Conservation (phyloP, 495 filamentous ascomycete species). For the Hyaloscypha hepaticicola region DNA sequence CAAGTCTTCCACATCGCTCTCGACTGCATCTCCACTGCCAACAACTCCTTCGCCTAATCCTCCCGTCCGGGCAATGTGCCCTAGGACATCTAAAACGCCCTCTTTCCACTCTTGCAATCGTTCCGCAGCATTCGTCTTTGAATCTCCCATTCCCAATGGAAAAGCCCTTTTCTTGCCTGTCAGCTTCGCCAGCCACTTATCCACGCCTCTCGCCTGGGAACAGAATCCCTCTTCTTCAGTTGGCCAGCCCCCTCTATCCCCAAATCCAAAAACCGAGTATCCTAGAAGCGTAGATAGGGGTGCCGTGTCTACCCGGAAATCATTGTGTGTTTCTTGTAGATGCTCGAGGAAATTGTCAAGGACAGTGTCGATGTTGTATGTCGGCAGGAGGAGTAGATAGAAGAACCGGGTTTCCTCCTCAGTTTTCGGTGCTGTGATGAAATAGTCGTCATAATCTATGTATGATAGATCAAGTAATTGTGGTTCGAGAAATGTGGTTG, state of each 20-base stretch:
- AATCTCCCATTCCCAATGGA: conserved; percentile 84
- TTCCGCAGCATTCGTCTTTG: conserved; percentile 65
- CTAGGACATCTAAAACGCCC: conserved; percentile 70
- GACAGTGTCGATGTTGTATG: conserved; percentile 90
- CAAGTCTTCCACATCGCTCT: conserved; percentile 75
- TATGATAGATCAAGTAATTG: conserved; percentile 77
- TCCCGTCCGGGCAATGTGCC: conserved; percentile 58
- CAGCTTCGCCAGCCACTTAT: conserved; percentile 93
- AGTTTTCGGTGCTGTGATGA: conserved; percentile 61
- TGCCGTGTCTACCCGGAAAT: conserved; percentile 92
- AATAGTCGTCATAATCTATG: conserved; percentile 89
- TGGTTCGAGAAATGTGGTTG: conserved; percentile 51
- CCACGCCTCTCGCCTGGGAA: conserved; percentile 81
- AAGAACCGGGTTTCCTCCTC: conserved; percentile 54
- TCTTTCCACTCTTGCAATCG: conserved; percentile 72
- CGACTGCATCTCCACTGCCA: conserved; percentile 77
- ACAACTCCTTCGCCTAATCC: conserved; percentile 74
- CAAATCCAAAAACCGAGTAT: conserved; percentile 92
- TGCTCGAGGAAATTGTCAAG: conserved; percentile 80
- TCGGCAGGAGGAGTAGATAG: conserved; percentile 80
- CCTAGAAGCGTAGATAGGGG: conserved; percentile 74
- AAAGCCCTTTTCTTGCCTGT: conserved; percentile 76
- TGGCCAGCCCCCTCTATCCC: conserved; percentile 88
- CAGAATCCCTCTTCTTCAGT: conserved; percentile 89
- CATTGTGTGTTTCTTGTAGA: conserved; percentile 86